Base-by-base conservation (phyloP, 2,329 filamentous ascomycete genomes). In the Sporothrix schenckii region DNA sequence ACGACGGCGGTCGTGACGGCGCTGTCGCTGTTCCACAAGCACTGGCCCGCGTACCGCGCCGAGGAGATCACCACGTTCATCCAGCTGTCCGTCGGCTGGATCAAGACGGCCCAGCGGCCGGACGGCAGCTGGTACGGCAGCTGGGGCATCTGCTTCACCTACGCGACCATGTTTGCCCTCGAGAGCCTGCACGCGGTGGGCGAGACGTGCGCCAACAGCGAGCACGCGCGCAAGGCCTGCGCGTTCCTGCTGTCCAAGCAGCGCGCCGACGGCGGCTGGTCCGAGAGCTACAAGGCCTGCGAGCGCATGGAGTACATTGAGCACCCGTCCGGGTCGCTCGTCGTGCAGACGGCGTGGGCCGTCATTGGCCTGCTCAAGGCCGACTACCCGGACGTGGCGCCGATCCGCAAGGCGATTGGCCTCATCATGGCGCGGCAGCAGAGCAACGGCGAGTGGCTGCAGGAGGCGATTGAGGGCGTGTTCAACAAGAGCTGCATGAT, bases 401-500 rank as follows among this genome's bases (percentile, higher is more conserved):
- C 89, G 0, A 83, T 99, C 54, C 86, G 87, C 76, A 90, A 84
- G 75, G 95, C 91, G 1, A 84, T 97, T 77, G 87, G 86, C 78
- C 83, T 99, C 76, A 87, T 99, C 73, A 94, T 97, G 89, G 82
- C 86, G 41, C 87, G 94, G 65, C 95, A 99, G 82, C 90, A 93
- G 79, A 78, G 84, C 2, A 97, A 97, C 77, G 95, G 95, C 47
- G 94, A 97, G 82, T 99, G 95, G 95, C 79, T 92, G 74, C 94
- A 97, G 78, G 95, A 98, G 80, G 90, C 91, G 0, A 98, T 99
- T 76, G 95, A 99, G 80, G 95, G 95, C 2, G 95, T 99, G 13
- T 99, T 99, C 82, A 99, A 99, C 82, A 97, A 97, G 84, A 95
- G 90, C 77, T 98, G 94, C 84, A 98, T 97, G 93, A 99, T 99